Evolutionary conservation across 108 stramenopile genomes (phyloP).

Genomic region (Conticribra weissflogii): DNA sequence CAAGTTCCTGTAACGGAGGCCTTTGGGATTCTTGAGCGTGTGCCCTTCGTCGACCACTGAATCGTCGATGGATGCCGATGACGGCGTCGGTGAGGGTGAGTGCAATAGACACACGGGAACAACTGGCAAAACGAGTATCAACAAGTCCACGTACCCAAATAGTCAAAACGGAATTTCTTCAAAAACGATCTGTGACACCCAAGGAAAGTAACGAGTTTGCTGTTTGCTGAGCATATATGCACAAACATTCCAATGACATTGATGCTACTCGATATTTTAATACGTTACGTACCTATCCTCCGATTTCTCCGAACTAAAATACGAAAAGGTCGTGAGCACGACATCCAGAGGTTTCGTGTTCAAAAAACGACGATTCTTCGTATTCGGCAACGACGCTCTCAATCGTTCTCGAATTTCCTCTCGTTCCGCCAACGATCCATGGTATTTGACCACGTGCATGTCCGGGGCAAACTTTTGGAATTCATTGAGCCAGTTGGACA

Average conservation of each 20-base stretch:
- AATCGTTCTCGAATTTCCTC: slow-evolving; percentile 57
- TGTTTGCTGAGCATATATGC: not conserved
- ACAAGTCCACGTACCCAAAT: slow-evolving; percentile 50
- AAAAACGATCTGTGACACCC: slow-evolving; percentile 53
- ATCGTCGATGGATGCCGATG: no score
- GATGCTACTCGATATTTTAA: not conserved
- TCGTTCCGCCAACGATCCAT: slow-evolving; percentile 71
- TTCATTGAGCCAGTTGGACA: slow-evolving; percentile 97
- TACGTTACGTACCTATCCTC: slow-evolving; percentile 56
- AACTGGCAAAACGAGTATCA: no score
- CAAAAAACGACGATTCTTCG: not conserved
- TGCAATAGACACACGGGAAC: not conserved
- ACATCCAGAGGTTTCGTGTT: slow-evolving; percentile 57
- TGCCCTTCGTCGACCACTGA: slow-evolving; percentile 81
- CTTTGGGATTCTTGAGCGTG: slow-evolving; percentile 78
- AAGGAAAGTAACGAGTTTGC: not conserved
- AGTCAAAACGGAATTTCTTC: slow-evolving; percentile 76
- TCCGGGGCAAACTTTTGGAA: slow-evolving; percentile 89
- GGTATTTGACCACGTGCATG: slow-evolving; percentile 64
- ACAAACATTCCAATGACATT: not conserved
- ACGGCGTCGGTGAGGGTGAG: not conserved
- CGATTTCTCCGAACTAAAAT: slow-evolving; percentile 77
- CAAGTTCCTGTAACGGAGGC: slow-evolving; percentile 69
- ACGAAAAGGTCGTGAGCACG: slow-evolving; percentile 81
- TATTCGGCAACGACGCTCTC: slow-evolving; percentile 43